A percentile compares a stretch with the other conserved stretches of the same genome.
phyloP scores from a whole-genome alignment of 2,329 filamentous ascomycete genomes.

The Aspergillus ochraceoroseus region DNA sequence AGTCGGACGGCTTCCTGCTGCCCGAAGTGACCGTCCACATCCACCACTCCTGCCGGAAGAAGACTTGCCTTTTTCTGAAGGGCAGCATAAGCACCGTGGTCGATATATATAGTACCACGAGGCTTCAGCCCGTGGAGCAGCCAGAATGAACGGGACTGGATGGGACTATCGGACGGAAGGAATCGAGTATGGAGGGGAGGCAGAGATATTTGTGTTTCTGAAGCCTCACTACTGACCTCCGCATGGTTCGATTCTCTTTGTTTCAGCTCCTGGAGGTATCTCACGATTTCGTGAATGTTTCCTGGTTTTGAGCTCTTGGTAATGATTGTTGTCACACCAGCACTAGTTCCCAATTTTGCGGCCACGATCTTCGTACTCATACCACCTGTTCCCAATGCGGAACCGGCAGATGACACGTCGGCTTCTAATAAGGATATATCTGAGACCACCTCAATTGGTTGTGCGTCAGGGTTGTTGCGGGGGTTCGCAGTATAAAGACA shows the following conservation, averaged over 20 bases:
- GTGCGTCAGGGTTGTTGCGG: slow-evolving; percentile 73
- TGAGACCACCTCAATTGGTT: slow-evolving; percentile 85
- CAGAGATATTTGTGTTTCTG: slow-evolving; percentile 44
- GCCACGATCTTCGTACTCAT: slow-evolving; percentile 98
- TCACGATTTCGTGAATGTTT: slow-evolving; percentile 83
- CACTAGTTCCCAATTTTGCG: slow-evolving; percentile 83
- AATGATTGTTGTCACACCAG: slow-evolving; percentile 92
- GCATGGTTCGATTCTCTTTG: slow-evolving; percentile 25
- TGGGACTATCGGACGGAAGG: slow-evolving; percentile 74
- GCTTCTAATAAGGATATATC: slow-evolving; percentile 78
- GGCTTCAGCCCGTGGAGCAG: slow-evolving; percentile 85
- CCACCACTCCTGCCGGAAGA: slow-evolving; percentile 83
- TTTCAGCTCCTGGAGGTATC: slow-evolving; percentile 65
- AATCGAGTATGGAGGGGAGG: slow-evolving; percentile 85
- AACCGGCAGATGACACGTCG: slow-evolving; percentile 87
- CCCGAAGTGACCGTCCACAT: slow-evolving; percentile 79
- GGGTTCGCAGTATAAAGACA: slow-evolving; percentile 97
- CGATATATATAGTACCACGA: slow-evolving; percentile 88
- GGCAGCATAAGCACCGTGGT: slow-evolving; percentile 78
- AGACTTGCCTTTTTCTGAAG: slow-evolving; percentile 79
- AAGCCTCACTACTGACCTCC: slow-evolving; percentile 23
- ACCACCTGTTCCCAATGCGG: slow-evolving; percentile 82
- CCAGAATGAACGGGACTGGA: slow-evolving; percentile 95
- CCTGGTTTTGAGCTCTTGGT: slow-evolving; percentile 89
- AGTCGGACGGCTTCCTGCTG: slow-evolving; percentile 90